Evolutionary conservation across 768 basidiomycete genomes (phyloP), one percentile per base, ranked within the genome.

Genomic region (Pleurotus sapidus): DNA sequence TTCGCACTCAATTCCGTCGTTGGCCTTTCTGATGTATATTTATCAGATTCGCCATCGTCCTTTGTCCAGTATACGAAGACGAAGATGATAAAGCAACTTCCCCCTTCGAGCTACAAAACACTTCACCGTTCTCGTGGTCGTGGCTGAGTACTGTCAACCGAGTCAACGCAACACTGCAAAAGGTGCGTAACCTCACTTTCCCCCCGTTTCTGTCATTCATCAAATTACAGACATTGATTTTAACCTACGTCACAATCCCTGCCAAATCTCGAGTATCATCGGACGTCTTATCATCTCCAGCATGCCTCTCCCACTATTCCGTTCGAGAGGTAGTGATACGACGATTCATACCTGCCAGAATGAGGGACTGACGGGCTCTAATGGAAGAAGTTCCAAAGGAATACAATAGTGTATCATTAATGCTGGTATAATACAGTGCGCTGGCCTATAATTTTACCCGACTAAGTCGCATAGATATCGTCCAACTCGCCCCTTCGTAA

Each of bases 71-170:
- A 2, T 98, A 98, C 64, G 88, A 93, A 74, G 90, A 95, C 63
- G 80, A 84, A 0, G 73, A 76, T 49, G 95, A 98, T 68, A 81
- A 82, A 58, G 72, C 76, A 20, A 68, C 77, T 0, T 93, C 90
- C 3, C 81, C 84, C 0, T 83, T 88, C 62, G 70, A 79, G 20
- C 74, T 91, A 2, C 81, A 82, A 58, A 90, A 92, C 55, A 72
- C 82, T 1, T 73, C 81, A 17, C 90, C 91, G 2, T 91, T 92
- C 65, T 77, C 87, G 8, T 99, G 97, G 97, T 83, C 91, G 11
- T 98, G 95, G 95, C 81, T 99, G 25, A 94, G 93, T 71, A 99
- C 97, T 1, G 83, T 99, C 60, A 98, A 97, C 68, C 86, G 97
- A 38, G 96, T 98, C 11, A 98, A 96, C 69, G 87, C 93, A 0